A percentile compares a stretch with the other conserved stretches of the same genome.
Conservation (phyloP, 2,329 filamentous ascomycete genomes). For the Septoria petroselini region DNA sequence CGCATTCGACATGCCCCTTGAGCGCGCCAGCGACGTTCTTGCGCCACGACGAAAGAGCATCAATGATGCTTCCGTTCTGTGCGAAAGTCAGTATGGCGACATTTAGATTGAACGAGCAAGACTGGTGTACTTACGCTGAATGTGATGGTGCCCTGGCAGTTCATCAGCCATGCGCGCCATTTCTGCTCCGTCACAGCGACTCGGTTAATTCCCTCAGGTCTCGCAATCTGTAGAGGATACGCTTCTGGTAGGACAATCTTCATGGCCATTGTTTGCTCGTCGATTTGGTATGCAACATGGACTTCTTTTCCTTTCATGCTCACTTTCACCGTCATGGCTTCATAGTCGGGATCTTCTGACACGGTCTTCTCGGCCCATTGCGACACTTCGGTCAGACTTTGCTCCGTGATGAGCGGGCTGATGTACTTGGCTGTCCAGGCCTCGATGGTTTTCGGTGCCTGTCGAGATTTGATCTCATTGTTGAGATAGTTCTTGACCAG, state of each 20-base stretch:
- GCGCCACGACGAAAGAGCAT: conserved; percentile 80
- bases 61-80: conserved; percentile 77
- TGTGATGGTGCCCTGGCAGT: conserved; percentile 86
- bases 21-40: conserved; percentile 83
- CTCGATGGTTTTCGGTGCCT: conserved; percentile 76
- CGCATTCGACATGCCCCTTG: conserved; percentile 91
- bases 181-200: conserved; percentile 87
- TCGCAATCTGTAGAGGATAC: conserved; percentile 78
- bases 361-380: conserved; percentile 56
- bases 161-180: conserved; percentile 87
- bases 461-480: conserved; percentile 69
- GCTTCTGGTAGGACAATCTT: conserved; percentile 74
- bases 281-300: conserved; percentile 78
- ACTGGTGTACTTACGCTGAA: conserved; percentile 60
- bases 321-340: conserved; percentile 65
- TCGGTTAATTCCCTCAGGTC: conserved; percentile 72
- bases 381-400: conserved; percentile 65
- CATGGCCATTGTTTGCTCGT: conserved; percentile 81
- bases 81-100: no score
- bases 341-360: conserved; percentile 44
- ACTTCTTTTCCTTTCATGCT: conserved; percentile 71
- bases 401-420: conserved; percentile 65
- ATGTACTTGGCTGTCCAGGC: conserved; percentile 81
- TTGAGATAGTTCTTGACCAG: conserved; percentile 79
- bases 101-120: background rate